Evolutionary conservation across 176 grass and related monocot species (phyloP).

Genomic region (Olyra latifolia): DNA sequence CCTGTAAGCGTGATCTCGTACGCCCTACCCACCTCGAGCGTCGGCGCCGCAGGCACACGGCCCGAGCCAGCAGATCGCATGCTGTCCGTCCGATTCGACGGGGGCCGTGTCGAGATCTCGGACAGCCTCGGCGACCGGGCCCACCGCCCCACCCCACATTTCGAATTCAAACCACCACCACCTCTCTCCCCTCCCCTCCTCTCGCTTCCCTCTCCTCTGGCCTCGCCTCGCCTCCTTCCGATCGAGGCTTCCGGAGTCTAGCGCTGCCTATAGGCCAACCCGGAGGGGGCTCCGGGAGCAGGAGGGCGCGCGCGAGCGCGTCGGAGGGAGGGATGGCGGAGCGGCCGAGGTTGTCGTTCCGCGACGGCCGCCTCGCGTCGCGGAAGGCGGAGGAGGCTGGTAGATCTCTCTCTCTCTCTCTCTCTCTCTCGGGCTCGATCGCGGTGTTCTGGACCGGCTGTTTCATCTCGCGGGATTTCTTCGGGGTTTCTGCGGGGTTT

Average conservation of each 20-base stretch:
- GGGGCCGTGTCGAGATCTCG: conserved; percentile 19
- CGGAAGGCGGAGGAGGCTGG: conserved; percentile 83
- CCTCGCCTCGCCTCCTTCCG: not conserved
- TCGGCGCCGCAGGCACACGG: not conserved
- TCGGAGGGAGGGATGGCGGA: conserved; percentile 37
- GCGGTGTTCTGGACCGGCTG: not conserved
- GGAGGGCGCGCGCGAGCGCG: not conserved
- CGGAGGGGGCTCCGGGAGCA: not conserved
- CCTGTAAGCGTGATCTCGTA: not conserved
- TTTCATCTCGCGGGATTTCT: not conserved
- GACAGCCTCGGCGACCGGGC: conserved; percentile 12
- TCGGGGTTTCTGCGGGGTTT: not conserved
- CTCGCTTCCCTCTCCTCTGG: not conserved
- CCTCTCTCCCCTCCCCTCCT: not conserved
- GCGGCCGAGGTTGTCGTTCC: conserved; percentile 57
- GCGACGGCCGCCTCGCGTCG: conserved; percentile 61
- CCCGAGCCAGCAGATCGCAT: not conserved
- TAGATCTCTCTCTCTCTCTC: conserved; percentile 15
- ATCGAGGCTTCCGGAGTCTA: conserved; percentile 33
- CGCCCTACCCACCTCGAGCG: not conserved
- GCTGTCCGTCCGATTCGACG: conserved; percentile 34
- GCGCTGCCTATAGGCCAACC: not conserved
- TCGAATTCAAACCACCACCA: conserved; percentile 39
- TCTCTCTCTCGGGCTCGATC: not conserved
- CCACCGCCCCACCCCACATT: conserved; percentile 24